Percentiles rank a stretch among this genome's conserved stretches.
These are phyloP conservation scores for Bolboschoenus planiculmis DNA, from an alignment of 176 grass and related monocot genomes.

Conservation along the genomic window DNA sequence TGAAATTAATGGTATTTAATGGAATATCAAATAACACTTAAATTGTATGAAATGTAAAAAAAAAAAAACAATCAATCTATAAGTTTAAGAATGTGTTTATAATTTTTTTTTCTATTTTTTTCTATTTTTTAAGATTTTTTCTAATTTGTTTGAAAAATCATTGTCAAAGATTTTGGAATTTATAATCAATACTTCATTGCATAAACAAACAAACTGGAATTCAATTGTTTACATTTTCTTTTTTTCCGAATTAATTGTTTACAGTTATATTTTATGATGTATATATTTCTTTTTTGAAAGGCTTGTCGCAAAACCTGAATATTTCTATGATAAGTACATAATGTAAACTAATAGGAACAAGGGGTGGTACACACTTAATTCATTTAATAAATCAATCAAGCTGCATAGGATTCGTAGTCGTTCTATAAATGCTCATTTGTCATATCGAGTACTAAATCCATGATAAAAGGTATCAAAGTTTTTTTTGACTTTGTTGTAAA, in stretches of 20 bases:
- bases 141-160: too few species aligned
- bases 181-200: too few species aligned
- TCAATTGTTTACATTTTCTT: neutral
- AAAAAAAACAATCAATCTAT: too few species aligned
- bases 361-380: neutral
- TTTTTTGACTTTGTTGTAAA: neutral
- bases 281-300: neutral
- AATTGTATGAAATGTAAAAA: too few species aligned
- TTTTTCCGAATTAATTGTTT: neutral
- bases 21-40: too few species aligned
- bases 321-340: neutral
- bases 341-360: neutral
- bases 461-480: neutral
- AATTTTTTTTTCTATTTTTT: too few species aligned
- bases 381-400: neutral
- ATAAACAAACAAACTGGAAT: neutral
- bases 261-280: neutral
- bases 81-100: too few species aligned
- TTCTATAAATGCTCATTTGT: conserved; percentile 1
- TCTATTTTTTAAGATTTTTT: too few species aligned
- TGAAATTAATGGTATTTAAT: too few species aligned
- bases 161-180: too few species aligned
- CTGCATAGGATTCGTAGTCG: neutral
- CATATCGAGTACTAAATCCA: neutral
- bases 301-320: neutral